Percentiles rank a stretch among this genome's conserved stretches.
Conservation (phyloP, 129 eudicot species). For the Heracleum sosnowskyi region DNA sequence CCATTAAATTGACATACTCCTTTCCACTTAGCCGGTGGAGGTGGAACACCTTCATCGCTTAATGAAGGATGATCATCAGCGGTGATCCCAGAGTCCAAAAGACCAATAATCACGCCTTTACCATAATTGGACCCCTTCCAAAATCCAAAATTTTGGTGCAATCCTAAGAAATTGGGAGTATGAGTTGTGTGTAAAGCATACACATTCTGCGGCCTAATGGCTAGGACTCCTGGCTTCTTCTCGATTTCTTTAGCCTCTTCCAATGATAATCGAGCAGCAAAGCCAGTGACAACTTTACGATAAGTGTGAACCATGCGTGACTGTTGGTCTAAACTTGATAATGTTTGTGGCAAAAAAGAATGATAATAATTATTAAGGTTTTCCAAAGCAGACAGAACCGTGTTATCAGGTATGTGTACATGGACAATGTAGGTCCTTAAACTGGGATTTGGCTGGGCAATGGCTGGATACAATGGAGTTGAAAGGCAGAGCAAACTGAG, state of each 20-base stretch:
- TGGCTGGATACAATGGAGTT: background rate
- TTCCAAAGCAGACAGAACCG: no score
- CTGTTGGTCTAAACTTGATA: no score
- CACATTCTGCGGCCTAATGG: slow-evolving; percentile 21
- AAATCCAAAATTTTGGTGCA: slow-evolving; percentile 41
- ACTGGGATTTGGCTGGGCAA: background rate
- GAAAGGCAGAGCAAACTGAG: background rate
- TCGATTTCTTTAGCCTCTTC: slow-evolving; percentile 45
- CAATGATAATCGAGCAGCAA: no score
- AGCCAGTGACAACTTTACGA: no score
- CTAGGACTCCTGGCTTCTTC: slow-evolving; percentile 31
- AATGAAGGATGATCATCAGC: no score
- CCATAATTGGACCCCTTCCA: slow-evolving; percentile 45
- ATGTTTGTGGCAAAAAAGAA: no score
- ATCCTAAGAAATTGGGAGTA: slow-evolving; percentile 44
- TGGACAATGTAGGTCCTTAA: slow-evolving; percentile 43
- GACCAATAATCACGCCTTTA: slow-evolving; percentile 48
- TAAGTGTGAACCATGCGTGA: no score
- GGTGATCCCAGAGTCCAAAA: slow-evolving; percentile 45
- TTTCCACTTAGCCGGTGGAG: no score
- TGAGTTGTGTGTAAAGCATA: slow-evolving; percentile 43
- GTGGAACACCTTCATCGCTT: no score
- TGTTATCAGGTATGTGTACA: no score
- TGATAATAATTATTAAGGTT: no score
- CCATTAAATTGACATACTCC: slow-evolving; percentile 23